Base-by-base conservation (phyloP, 345 rosid species). In the Citrus hindsii region DNA sequence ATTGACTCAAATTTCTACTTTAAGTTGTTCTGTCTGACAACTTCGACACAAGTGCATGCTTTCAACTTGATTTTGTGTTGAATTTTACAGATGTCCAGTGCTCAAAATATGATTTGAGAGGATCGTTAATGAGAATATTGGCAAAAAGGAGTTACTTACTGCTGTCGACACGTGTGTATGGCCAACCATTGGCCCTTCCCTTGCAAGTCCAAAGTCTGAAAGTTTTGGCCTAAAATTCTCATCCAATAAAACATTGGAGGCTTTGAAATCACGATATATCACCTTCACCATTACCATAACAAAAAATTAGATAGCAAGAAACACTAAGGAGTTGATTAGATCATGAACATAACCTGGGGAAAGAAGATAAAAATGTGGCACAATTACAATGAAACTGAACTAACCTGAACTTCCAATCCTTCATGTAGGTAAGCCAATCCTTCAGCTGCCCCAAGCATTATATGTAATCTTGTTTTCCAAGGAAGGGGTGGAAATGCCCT, bases 161-260 rank as follows among this genome's bases (percentile, higher is more conserved):
- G 93, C 92, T 24, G 98, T 93, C 32, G 99, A 93, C 79, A 93
- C 98, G 72, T 95, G 99, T 12, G 93, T 87, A n/a, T 65, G 84
- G 73, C 91, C 98, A 9, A 83, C 92, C 30, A 82, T 55, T 46
- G 98, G 99, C 9, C 99, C 99, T 79, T 91, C 98, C 88, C 99
- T 86, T 1, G 98, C 99, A 40, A 95, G 92, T 4, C 99, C 98
- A 66, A 93, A 95, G 84, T 95, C 98, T 8, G 98, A 93, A 80
- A 95, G 92, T 84, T 87, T 95, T 6, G 99, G 90, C 21, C 84
- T 84, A 64, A 90, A 86, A 24, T 87, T 82, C 67, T 91, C 92
- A 69, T 95, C 87, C 82, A 95, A 60, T 56, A 93, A 86, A 40
- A 95, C 91, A 68, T 95, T 95, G 19, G 99, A 92, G 3, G 92